Evolutionary conservation across 192 early-diverging fungal species (phyloP), one percentile per base, ranked within the genome.

Genomic region (Diversispora epigaea): DNA sequence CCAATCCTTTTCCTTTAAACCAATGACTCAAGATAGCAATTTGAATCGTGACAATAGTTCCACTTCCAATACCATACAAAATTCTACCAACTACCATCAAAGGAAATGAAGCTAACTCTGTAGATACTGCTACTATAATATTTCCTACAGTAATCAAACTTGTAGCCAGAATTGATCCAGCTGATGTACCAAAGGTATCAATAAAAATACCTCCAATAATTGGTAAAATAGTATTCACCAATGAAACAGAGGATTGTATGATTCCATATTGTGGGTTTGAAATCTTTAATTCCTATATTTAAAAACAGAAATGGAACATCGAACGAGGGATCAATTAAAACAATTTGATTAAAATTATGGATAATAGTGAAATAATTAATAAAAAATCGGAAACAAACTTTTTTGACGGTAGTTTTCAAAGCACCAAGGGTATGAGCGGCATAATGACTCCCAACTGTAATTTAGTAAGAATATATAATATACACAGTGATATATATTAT

Each of bases 21-120:
- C 89, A 91, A 83, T 88, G 86, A 58, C 88, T 86, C 0, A 91
- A 70, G 19, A 91, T 91, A n/a, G 88, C 87, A 60, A 88, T 84
- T 77, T 91, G 89, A 8, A 89, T 86, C 40, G 86, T 89, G 0
- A 86, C 83, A 63, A 91, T 86, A 10, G 89, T 83, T 12, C 88
- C 88, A 19, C 86, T 87, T n/a, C 89, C 89, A 6, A 91, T 85
- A 10, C 89, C 89, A 67, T 91, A 91, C 39, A 91, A 77, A 17
- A 91, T 80, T 54, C 88, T 86, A 14, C 89, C 89, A 6, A 76
- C 65, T 0, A 89, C 84, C 89, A 91, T 89, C 32, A 82, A 76
- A 15, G 79, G 76, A 57, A 88, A 83, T 19, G 80, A 87, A 60
- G 52, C 82, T 25, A 63, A 78, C 57, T 88, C 83, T 3, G 88